These are phyloP conservation scores for Naegleria lovaniensis DNA, from an alignment of 208 protist genomes.

Conservation along the genomic window DNA sequence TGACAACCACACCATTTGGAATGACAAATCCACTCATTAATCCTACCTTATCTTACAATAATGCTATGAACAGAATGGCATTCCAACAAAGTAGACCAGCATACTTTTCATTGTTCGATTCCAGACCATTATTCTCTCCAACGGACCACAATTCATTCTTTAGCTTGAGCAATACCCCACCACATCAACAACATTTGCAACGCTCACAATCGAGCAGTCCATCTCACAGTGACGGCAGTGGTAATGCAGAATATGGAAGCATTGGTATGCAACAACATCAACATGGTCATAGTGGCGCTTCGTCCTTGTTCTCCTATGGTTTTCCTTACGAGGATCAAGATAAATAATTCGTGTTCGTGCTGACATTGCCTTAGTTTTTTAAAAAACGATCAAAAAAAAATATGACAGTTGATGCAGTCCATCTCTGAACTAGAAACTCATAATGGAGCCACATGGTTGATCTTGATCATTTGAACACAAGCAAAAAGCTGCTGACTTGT, in stretches of 20 bases:
- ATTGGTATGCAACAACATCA: no score
- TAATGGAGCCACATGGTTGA: no score
- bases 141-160: not conserved
- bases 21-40: not conserved
- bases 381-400: no score
- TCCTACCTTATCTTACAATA: no score
- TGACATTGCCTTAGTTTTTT: no score
- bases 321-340: not conserved
- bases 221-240: not conserved
- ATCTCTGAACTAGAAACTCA: no score
- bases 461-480: no score
- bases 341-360: no score
- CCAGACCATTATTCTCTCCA: not conserved
- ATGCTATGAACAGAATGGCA: not conserved
- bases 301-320: not conserved
- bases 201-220: not conserved
- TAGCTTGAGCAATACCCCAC: not conserved
- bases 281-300: not conserved
- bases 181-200: not conserved
- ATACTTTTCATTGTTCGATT: not conserved
- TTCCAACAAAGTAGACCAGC: not conserved
- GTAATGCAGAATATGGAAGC: not conserved
- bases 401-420: no score
- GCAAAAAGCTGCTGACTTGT: no score
- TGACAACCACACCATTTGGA: not conserved